Percentiles rank a stretch among this genome's conserved stretches.
phyloP scores from a whole-genome alignment of 169 alveolate genomes.

The Eimeria praecox region DNA sequence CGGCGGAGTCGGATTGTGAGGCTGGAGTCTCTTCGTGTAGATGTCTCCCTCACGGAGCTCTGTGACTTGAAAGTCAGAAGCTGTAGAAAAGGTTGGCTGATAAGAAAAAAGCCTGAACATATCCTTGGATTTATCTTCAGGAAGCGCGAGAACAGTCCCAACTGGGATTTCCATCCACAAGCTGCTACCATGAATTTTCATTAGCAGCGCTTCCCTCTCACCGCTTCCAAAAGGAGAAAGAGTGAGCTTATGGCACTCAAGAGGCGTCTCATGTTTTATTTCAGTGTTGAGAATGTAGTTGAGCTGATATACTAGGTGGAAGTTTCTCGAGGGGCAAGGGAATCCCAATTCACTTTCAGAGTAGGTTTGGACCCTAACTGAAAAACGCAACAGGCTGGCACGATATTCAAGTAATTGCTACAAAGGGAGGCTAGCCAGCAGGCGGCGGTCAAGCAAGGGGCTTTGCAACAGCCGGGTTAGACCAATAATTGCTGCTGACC shows the following conservation, averaged over 20 bases:
- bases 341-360: constrained; percentile 39
- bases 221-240: neutral
- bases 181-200: constrained; percentile 48
- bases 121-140: neutral
- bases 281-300: constrained; percentile 38
- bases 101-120: neutral
- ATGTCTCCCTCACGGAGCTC: constrained; percentile 8
- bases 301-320: constrained; percentile 9
- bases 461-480: neutral
- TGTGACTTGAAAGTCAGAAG: neutral
- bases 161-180: constrained; percentile 67
- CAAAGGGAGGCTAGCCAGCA: neutral
- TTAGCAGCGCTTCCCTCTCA: constrained; percentile 55
- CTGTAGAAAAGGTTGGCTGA: constrained; percentile 34
- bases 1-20: neutral
- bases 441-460: neutral
- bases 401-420: neutral
- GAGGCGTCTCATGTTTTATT: constrained; percentile 15
- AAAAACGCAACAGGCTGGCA: neutral
- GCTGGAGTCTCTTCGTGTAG: neutral
- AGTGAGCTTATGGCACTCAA: constrained; percentile 20
- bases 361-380: constrained; percentile 10
- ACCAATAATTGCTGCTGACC: neutral
- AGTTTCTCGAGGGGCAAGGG: constrained; percentile 55
- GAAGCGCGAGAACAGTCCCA: constrained; percentile 20